A percentile compares a stretch with the other conserved stretches of the same genome.
Conservation (phyloP, 805 yeast genomes). For the Myxozyma vanderwaltii region DNA sequence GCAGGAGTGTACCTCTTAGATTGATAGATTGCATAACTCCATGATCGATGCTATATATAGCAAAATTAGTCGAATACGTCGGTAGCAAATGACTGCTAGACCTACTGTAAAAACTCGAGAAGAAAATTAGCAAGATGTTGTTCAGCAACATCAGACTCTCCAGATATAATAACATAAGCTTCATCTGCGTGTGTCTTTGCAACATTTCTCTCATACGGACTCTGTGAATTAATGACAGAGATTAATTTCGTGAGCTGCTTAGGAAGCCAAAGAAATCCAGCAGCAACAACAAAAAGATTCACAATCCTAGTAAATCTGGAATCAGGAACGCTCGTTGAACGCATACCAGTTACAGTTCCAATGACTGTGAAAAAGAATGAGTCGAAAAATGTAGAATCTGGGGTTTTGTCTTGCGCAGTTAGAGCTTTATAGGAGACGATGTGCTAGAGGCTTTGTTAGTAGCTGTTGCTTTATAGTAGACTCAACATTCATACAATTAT, state of each 20-base stretch:
- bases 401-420: slow-evolving; percentile 2
- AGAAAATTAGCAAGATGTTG: slow-evolving; percentile 17
- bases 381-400: slow-evolving; percentile 18
- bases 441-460: slow-evolving; percentile 10
- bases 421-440: slow-evolving; percentile 13
- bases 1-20: slow-evolving; percentile 11
- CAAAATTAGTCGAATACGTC: not conserved
- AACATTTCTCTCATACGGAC: slow-evolving; percentile 13
- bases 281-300: slow-evolving; percentile 13
- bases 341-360: slow-evolving; percentile 19
- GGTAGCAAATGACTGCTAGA: not conserved
- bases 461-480: not conserved
- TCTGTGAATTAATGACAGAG: slow-evolving; percentile 18
- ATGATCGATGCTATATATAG: slow-evolving; percentile 14
- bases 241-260: slow-evolving; percentile 13
- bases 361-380: slow-evolving; percentile 23
- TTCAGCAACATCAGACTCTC: slow-evolving; percentile 16
- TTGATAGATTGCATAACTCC: slow-evolving; percentile 23
- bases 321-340: slow-evolving; percentile 19
- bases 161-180: slow-evolving; percentile 9
- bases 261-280: slow-evolving; percentile 23
- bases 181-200: not conserved
- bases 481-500: slow-evolving; percentile 6
- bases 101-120: slow-evolving; percentile 18
- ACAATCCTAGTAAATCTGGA: slow-evolving; percentile 13